Evolutionary conservation across 108 stramenopile species (phyloP), one percentile per base, ranked within the genome.

Genomic region (Nitzschia sp.): DNA sequence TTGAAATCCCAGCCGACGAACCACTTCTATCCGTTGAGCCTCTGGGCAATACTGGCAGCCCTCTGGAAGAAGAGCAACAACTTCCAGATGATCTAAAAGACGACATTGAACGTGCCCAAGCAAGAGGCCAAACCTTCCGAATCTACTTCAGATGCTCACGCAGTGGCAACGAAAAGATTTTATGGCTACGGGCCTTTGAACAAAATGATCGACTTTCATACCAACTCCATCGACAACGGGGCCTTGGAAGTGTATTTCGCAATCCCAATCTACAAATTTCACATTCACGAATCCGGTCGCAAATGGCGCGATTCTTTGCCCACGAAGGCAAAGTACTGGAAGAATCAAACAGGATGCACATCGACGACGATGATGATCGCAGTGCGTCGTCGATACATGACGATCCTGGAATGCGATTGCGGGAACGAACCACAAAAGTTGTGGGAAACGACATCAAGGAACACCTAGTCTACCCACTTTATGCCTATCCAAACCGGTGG

Each of bases 401-500:
- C 29, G 73, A 48, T 29, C 15, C 25, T 13, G 28, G 48, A n/a
- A 30, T 36, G 21, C 32, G 1, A 2, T 49, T 24, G 23, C 24
- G 48, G 25, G 9, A 31, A 18, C 31, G 60, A 28, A 29, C 15
- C 26, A 25, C 46, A 24, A 5, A 30, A 29, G 24, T 26, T 51
- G 49, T 17, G 36, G 21, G 24, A 33, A 38, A 32, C 56, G 17
- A 30, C 23, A 45, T 57, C 32, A 81, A 70, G 57, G 82, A 83
- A 66, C 85, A 66, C 58, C 56, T 74, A 17, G 84, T 85, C 0
- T 54, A 59, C 29, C 89, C 89, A 54, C 42, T 46, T 11, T 86
- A 88, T 70, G 81, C 83, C 1, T 91, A 91, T 54, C 86, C 75
- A 23, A 81, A 91, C 53, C 66, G 75, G 60, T 76, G 83, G 69